Evolutionary conservation across 129 eudicot genomes (phyloP).

Genomic region (Artemisia annua): DNA sequence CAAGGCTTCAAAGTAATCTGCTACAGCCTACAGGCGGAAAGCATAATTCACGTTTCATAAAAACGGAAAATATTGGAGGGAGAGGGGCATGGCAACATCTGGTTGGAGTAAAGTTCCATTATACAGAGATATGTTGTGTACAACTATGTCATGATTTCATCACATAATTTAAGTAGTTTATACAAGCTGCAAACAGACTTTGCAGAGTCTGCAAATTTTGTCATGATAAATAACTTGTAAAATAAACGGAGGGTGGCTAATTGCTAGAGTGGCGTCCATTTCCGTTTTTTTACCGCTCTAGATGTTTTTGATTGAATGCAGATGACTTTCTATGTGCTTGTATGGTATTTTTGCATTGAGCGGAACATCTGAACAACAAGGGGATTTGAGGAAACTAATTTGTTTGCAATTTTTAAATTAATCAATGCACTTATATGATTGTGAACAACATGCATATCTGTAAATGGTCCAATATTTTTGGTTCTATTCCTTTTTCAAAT

Average conservation of each 20-base stretch:
- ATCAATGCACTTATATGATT: too few species aligned
- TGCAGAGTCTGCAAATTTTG: constrained; percentile 5
- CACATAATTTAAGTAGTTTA: constrained; percentile 4
- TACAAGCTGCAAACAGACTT: not conserved
- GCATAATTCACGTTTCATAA: not conserved
- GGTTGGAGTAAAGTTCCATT: constrained; percentile 3
- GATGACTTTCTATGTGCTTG: not conserved
- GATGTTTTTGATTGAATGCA: not conserved
- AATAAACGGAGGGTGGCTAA: not conserved
- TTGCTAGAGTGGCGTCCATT: too few species aligned
- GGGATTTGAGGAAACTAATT: too few species aligned
- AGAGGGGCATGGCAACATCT: not conserved
- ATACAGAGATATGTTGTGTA: constrained; percentile 8
- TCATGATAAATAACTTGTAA: not conserved
- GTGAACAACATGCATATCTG: too few species aligned
- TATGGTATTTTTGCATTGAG: too few species aligned
- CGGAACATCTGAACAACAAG: too few species aligned
- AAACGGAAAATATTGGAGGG: not conserved
- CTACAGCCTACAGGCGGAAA: not conserved
- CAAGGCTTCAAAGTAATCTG: constrained; percentile 1
- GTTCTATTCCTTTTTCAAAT: too few species aligned
- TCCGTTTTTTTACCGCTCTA: not conserved
- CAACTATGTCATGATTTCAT: not conserved
- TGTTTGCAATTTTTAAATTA: too few species aligned
- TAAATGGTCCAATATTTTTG: too few species aligned